Evolutionary conservation across 306 rosid genomes (phyloP), one percentile per base, ranked within the genome.

Genomic region (Vicia sativa): DNA sequence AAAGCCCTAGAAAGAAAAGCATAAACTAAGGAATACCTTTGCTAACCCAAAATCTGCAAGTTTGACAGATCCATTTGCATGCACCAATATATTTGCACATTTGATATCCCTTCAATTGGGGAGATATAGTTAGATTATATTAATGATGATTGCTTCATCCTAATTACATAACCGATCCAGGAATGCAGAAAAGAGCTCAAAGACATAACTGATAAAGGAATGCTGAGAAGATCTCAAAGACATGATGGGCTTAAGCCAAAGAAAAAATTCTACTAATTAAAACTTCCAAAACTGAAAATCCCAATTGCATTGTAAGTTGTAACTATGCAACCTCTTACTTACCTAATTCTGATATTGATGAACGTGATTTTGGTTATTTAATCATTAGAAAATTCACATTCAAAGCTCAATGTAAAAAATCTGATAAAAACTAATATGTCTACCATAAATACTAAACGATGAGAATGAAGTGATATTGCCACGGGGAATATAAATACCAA

Each of bases 21-120:
- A 71, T 52, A 44, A 60, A 61, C 38, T 4, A 14, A n/a, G 56
- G 71, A 69, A 82, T 75, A 93, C 97, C 96, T 93, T 93, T 11
- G 97, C 99, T 91, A 93, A 78, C 55, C 99, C 99, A 83, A 93
- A 93, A 84, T 93, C 99, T 53, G 96, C 89, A 70, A 93, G 97
- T 88, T 90, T 93, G 74, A 93, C 99, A 44, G 89, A 90, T 74
- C 99, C 99, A 80, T 43, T 88, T 63, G 86, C 93, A 82, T 85
- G 83, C 79, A 93, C 99, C 91, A 93, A 73, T 77, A 93, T 82
- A 78, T 93, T 93, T 63, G 96, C 97, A 79, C 99, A 90, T 82
- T 93, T 93, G 41, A 93, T 81, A 79, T 93, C 97, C 99, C 99
- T 93, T 74, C 19, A 76, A 68, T 76, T 65, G 49, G 63, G 42